A percentile compares a stretch with the other conserved stretches of the same genome.
phyloP scores from a whole-genome alignment of 2,329 filamentous ascomycete genomes.

The Scortechinia acanthostroma region DNA sequence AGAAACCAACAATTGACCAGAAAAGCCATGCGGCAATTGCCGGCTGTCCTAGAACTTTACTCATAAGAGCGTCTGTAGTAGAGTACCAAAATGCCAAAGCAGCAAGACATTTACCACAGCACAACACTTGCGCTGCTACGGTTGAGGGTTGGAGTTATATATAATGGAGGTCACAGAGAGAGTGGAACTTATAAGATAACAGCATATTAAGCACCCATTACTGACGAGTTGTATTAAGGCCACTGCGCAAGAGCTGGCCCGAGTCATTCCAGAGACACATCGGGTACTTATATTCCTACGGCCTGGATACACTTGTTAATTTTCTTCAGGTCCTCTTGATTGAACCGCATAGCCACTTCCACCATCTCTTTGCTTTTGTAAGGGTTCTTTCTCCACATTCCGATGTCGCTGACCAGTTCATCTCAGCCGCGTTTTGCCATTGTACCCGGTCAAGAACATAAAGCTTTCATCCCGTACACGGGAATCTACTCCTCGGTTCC shows the following conservation, averaged over 20 bases:
- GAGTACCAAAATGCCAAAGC: too few relatives aligned
- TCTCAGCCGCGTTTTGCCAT: conserved; percentile 33
- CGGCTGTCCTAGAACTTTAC: too few relatives aligned
- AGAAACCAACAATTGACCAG: too few relatives aligned
- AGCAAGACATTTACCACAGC: too few relatives aligned
- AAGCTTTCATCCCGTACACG: conserved; percentile 38
- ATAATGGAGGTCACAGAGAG: too few relatives aligned
- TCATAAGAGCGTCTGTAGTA: too few relatives aligned
- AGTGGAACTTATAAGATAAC: too few relatives aligned
- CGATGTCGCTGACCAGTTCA: too few relatives aligned
- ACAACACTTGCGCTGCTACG: too few relatives aligned
- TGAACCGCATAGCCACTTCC: conserved; percentile 39
- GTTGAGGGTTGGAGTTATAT: too few relatives aligned
- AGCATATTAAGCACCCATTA: too few relatives aligned
- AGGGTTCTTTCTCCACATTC: conserved; percentile 4
- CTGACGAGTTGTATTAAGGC: conserved; percentile 12
- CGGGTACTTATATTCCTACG: conserved; percentile 7
- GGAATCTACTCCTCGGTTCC: conserved; percentile 18
- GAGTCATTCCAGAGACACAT: conserved; percentile 24
- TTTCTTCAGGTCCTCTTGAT: conserved; percentile 25
- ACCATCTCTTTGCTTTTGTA: conserved; percentile 36
- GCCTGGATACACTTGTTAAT: background rate
- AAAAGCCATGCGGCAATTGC: too few relatives aligned
- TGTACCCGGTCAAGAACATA: conserved; percentile 29
- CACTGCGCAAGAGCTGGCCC: conserved; percentile 22